Base-by-base conservation (phyloP, 75 land plant species). In the Sequoiadendron giganteum region DNA sequence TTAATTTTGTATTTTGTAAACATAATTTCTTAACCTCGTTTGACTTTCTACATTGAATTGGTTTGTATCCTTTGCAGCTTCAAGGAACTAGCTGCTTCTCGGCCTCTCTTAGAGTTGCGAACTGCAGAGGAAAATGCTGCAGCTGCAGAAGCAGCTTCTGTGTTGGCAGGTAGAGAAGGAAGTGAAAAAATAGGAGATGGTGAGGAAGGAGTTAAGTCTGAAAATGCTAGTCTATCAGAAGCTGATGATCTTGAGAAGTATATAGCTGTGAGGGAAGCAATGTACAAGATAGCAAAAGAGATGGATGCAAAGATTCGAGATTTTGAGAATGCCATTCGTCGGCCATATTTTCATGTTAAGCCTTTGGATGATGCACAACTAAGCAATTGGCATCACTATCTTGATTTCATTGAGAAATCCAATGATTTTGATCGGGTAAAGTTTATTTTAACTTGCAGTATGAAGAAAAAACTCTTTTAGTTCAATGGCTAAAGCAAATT, bases 341-440 rank as follows among this genome's bases (percentile, higher is more conserved):
- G 99, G 91, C 99, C 99, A 10, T 98, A 98, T 88, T 98, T 98
- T 86, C 99, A 98, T 92, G 99, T 98, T 13, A 94, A 93, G 88
- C 96, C 99, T 72, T 94, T 98, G 72, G 94, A 93, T 92, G 99
- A 94, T 86, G 79, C 91, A 40, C 97, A 98, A 88, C 95, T 98
- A 86, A 95, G 94, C 43, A 98, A 98, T 86, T 98, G 99, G 99
- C 97, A 98, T 87, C 93, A 90, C 83, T 98, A 97, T 87, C 90
- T 98, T 73, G 97, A 98, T 90, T 98, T 98, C 83, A 94, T 98
- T 88, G 99, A 97, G 88, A 93, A 92, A 85, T 96, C 90, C 86
- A 97, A 89, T 43, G 99, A 95, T 89, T 87, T 95, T 72, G 95
- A 94, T 55, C 97, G 94, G 99, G 99, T 98, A 95, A 89, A 36